Base-by-base conservation (phyloP, 306 rosid genomes). In the Adenanthera pavonina region DNA sequence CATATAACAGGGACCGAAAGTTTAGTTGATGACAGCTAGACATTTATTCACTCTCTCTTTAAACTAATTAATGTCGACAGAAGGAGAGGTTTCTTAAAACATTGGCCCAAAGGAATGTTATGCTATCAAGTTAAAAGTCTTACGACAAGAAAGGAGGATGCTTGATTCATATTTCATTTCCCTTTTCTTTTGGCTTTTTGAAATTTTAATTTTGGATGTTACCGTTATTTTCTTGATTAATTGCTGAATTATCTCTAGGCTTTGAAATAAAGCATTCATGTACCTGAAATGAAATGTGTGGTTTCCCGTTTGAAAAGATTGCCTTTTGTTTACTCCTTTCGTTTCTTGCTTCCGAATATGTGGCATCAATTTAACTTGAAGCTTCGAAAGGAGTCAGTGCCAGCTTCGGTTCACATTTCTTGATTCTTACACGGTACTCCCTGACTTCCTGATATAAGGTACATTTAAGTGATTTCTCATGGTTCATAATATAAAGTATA, bases 371-470 rank as follows among this genome's bases (percentile, higher is more conserved):
- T 30, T 11, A 30, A 60, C 68, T 33, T 61, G n/a, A 33, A 61
- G 8, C 41, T 33, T 25, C 30, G 30, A 25, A 25, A 25, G 30
- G 30, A 25, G 30, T 25, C 30, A 25, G 30, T 61, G n/a, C 41
- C 68, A 61, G n/a, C 41, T 61, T 12, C 41, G n/a, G 12, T 61
- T 61, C 68, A 6, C 68, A 33, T 61, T 61, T 61, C 68, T 61
- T 61, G n/a, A 33, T 61, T 33, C 68, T 61, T 14, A 11, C 43
- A 33, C 12, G 41, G 38, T 33, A 43, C 4, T 38, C n/a, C n/a
- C n/a, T n/a, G n/a, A n/a, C 30, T 25, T 25, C 30, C 30, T 25
- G 1, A 25, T 25, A 25, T 25, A 25, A 25, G 30, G 30, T 25
- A 25, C 30, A 25, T 25, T 25, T 25, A 25, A 25, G 30, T 25